Evolutionary conservation across 495 filamentous ascomycete genomes (phyloP).

Genomic region (Amniculicola lignicola): DNA sequence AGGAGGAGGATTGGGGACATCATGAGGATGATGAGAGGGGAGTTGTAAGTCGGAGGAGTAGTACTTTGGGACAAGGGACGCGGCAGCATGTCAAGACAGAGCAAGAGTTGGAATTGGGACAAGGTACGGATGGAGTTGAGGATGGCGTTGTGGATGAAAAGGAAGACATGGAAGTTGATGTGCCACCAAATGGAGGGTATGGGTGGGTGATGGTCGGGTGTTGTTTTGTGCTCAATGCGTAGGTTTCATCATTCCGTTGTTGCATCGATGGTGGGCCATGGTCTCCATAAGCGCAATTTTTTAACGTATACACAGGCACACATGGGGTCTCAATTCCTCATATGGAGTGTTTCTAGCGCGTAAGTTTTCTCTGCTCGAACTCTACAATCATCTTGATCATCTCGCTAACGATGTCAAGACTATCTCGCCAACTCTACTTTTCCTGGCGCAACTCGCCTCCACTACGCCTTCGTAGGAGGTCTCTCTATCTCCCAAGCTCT

Average conservation of each 20-base stretch:
- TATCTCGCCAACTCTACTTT: slow-evolving; percentile 49
- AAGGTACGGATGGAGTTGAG: slow-evolving; percentile 7
- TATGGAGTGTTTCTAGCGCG: slow-evolving; percentile 54
- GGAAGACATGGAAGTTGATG: slow-evolving; percentile 16
- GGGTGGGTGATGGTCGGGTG: slow-evolving; percentile 48
- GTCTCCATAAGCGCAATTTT: no score
- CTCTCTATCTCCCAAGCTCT: slow-evolving; percentile 50
- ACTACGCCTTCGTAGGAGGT: slow-evolving; percentile 55
- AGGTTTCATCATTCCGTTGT: no score
- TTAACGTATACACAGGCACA: slow-evolving; percentile 39
- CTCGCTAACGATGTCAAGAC: no score
- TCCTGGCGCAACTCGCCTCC: slow-evolving; percentile 45
- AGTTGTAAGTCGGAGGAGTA: slow-evolving; percentile 1
- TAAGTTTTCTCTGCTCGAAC: no score
- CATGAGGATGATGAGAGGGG: not conserved
- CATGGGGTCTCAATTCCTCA: slow-evolving; percentile 47
- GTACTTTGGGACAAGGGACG: no score
- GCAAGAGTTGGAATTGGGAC: not conserved
- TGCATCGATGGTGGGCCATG: no score
- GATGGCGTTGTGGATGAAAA: slow-evolving; percentile 4
- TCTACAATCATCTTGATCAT: no score
- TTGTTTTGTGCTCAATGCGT: slow-evolving; percentile 42
- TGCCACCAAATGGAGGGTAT: slow-evolving; percentile 51
- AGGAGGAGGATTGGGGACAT: not conserved
- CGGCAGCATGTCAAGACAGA: not conserved